These are phyloP conservation scores for Dissophora ornata DNA, from an alignment of 192 early-diverging fungal genomes.

Conservation along the genomic window DNA sequence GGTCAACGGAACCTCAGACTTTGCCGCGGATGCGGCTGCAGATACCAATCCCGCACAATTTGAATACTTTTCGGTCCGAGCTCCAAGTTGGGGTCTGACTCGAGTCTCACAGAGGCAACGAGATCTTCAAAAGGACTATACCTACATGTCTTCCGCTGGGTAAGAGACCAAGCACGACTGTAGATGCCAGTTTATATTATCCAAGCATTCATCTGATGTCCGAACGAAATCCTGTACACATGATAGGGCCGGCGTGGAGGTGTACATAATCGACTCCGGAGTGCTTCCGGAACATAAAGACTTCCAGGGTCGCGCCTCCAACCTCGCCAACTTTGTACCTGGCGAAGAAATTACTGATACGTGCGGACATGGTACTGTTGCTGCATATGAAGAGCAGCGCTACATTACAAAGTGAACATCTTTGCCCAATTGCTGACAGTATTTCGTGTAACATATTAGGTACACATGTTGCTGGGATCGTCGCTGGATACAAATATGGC, in stretches of 20 bases:
- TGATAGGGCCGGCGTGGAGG: constrained; percentile 59
- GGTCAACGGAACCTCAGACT: not conserved
- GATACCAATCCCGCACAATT: constrained; percentile 77
- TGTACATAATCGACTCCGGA: constrained; percentile 76
- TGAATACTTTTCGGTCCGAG: constrained; percentile 69
- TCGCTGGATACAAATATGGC: constrained; percentile 82
- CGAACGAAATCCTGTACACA: too few species aligned
- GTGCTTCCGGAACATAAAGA: constrained; percentile 59
- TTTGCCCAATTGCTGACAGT: too few species aligned
- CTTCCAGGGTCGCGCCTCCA: constrained; percentile 60
- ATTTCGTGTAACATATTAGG: too few species aligned
- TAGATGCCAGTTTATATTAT: not conserved
- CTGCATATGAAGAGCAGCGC: too few species aligned
- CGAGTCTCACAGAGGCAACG: constrained; percentile 54
- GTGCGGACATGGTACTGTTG: constrained; percentile 65
- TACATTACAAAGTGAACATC: too few species aligned
- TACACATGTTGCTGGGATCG: constrained; percentile 62
- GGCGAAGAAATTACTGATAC: constrained; percentile 46
- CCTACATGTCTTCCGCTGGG: constrained; percentile 70
- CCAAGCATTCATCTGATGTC: too few species aligned
- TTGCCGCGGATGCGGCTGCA: constrained; percentile 83
- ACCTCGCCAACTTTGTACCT: constrained; percentile 48
- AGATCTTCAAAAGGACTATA: constrained; percentile 59
- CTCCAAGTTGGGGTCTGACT: constrained; percentile 74
- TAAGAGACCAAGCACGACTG: constrained; percentile 7